phyloP scores from a whole-genome alignment of 2,329 filamentous ascomycete species.

The Fusarium praegraminearum region DNA sequence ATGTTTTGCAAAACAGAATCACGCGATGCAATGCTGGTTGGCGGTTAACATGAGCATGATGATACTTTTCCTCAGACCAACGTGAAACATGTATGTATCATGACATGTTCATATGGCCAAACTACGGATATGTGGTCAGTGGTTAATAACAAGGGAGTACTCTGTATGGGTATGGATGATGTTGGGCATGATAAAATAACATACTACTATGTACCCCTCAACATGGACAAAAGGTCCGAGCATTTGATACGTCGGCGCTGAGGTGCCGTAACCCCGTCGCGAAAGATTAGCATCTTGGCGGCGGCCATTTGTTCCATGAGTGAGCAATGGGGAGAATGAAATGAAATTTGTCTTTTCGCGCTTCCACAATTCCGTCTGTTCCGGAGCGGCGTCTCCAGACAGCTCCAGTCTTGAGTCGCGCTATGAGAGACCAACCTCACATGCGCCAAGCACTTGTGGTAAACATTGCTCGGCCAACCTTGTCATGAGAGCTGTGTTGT shows the following conservation, averaged over 20 bases:
- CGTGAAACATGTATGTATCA: slow-evolving; percentile 24
- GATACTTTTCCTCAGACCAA: not conserved
- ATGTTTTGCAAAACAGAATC: not conserved
- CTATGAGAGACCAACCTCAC: slow-evolving; percentile 26
- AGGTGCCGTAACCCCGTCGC: slow-evolving; percentile 23
- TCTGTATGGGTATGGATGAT: not conserved
- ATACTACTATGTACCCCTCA: not conserved
- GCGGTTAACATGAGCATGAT: not conserved
- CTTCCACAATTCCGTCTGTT: slow-evolving; percentile 36
- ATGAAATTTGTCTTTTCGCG: slow-evolving; percentile 16
- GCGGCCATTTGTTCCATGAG: slow-evolving; percentile 22
- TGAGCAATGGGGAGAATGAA: slow-evolving; percentile 14
- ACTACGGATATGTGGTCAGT: not conserved
- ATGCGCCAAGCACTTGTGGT: slow-evolving; percentile 20
- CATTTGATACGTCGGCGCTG: slow-evolving; percentile 33
- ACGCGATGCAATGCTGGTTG: not conserved
- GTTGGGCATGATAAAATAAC: slow-evolving; percentile 19
- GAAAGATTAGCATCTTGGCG: slow-evolving; percentile 39
- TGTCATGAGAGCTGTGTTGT: not conserved
- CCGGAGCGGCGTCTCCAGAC: slow-evolving; percentile 23
- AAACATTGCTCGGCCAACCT: slow-evolving; percentile 29
- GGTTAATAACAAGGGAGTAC: slow-evolving; percentile 2
- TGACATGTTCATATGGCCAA: slow-evolving; percentile 15
- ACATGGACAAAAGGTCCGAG: slow-evolving; percentile 40
- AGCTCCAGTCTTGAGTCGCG: slow-evolving; percentile 20